These are phyloP conservation scores for Rhodotorula paludigena DNA, from an alignment of 768 basidiomycete genomes.

Conservation along the genomic window DNA sequence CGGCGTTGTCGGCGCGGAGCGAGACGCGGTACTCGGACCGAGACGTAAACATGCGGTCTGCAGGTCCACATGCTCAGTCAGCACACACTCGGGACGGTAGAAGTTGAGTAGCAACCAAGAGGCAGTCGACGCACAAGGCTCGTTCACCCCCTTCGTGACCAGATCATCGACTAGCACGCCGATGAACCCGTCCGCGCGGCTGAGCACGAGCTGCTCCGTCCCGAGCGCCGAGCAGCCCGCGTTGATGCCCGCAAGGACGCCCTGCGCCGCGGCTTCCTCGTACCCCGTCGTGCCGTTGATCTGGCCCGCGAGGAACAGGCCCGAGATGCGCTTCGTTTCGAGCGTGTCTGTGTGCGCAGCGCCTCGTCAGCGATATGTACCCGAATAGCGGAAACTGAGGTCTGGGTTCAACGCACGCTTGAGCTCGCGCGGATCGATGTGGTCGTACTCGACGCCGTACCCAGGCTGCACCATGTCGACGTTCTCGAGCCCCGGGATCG, in stretches of 20 bases:
- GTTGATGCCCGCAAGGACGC: slow-evolving; percentile 79
- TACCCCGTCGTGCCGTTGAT: slow-evolving; percentile 94
- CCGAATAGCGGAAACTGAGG: not conserved
- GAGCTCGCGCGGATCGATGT: slow-evolving; percentile 77
- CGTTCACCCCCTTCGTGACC: slow-evolving; percentile 78
- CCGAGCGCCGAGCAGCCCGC: slow-evolving; percentile 65
- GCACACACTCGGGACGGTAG: too few relatives aligned
- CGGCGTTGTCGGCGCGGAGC: slow-evolving; percentile 82
- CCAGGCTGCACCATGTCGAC: slow-evolving; percentile 78
- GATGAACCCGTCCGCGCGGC: slow-evolving; percentile 77
- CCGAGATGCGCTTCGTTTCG: slow-evolving; percentile 78
- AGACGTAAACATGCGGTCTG: slow-evolving; percentile 91
- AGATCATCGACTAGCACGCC: slow-evolving; percentile 93
- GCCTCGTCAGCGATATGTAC: not conserved
- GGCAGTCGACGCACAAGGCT: slow-evolving; percentile 63
- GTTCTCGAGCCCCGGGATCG: slow-evolving; percentile 76
- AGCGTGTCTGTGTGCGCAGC: slow-evolving; percentile 57
- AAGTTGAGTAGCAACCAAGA: not conserved
- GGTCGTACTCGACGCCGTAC: slow-evolving; percentile 90
- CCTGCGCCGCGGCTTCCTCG: slow-evolving; percentile 89
- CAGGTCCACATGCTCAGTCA: not conserved
- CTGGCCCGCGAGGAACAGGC: slow-evolving; percentile 81
- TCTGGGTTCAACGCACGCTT: slow-evolving; percentile 61
- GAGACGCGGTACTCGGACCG: slow-evolving; percentile 86
- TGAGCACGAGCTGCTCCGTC: slow-evolving; percentile 58